Evolutionary conservation across 1,284 basidiomycete species (phyloP).

Genomic region (Papiliotrema nemorosa): DNA sequence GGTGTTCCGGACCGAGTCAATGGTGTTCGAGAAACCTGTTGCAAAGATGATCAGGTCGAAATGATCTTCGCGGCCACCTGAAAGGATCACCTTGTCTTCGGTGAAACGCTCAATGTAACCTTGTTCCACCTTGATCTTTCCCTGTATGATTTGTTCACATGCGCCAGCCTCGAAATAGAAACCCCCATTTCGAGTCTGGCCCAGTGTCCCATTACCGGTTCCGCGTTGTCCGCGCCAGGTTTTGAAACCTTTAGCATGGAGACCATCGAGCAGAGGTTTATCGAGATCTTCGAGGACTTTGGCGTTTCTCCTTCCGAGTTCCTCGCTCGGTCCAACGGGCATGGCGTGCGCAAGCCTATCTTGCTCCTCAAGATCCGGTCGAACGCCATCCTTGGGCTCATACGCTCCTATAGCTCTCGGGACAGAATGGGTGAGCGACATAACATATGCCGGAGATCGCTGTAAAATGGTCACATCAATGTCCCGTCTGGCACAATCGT

Average conservation of each 20-base stretch:
- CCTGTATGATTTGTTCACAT: constrained; percentile 35
- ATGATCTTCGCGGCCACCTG: constrained; percentile 49
- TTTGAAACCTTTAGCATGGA: constrained; percentile 45
- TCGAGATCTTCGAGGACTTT: constrained; percentile 23
- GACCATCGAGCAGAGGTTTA: constrained; percentile 54
- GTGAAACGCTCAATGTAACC: constrained; percentile 30
- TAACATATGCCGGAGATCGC: constrained; percentile 60
- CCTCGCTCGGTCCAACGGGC: constrained; percentile 25
- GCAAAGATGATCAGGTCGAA: constrained; percentile 67
- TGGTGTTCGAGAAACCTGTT: constrained; percentile 55
- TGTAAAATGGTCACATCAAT: constrained; percentile 63
- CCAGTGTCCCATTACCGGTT: constrained; percentile 21
- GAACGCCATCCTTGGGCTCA: constrained; percentile 48
- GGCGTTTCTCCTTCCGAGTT: constrained; percentile 21
- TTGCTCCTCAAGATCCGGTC: constrained; percentile 52
- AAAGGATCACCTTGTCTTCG: constrained; percentile 23
- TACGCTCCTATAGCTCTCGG: constrained; percentile 44
- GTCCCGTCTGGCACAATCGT: constrained; percentile 53
- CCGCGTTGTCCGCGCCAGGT: constrained; percentile 29
- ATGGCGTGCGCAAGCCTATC: constrained; percentile 54
- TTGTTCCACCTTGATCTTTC: constrained; percentile 33
- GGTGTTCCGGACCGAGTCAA: constrained; percentile 43
- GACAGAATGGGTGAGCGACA: constrained; percentile 52
- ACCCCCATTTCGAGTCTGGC: constrained; percentile 26
- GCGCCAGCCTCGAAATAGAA: constrained; percentile 43